phyloP scores from a whole-genome alignment of 352 stramenopile genomes.

The Phytophthora cryptogea region DNA sequence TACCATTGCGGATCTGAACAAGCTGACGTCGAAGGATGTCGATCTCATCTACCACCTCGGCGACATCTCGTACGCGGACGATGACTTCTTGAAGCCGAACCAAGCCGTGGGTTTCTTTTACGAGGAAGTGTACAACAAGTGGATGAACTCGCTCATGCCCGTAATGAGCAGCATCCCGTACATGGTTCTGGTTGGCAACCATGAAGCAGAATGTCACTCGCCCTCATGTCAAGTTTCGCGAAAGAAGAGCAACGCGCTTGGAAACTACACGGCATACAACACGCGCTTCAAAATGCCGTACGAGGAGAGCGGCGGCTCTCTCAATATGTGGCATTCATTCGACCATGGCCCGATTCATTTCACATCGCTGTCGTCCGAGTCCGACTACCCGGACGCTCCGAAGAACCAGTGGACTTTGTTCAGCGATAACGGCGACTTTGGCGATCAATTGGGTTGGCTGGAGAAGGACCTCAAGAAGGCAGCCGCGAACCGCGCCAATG shows the following conservation, averaged over 20 bases:
- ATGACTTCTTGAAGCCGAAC: conserved; percentile 27
- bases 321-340: conserved; percentile 92
- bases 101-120: conserved; percentile 76
- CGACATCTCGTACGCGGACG: conserved; percentile 62
- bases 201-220: conserved; percentile 89
- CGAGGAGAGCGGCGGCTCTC: conserved; percentile 47
- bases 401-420: conserved; percentile 38
- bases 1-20: conserved; percentile 50
- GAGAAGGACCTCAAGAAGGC: conserved; percentile 65
- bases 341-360: conserved; percentile 85
- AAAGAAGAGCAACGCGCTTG: conserved; percentile 54
- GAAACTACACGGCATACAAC: conserved; percentile 89
- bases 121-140: conserved; percentile 88
- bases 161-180: conserved; percentile 71
- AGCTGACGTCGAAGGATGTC: conserved; percentile 33
- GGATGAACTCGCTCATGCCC: conserved; percentile 68
- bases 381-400: conserved; percentile 47
- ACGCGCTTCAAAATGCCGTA: conserved; percentile 87
- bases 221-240: conserved; percentile 54
- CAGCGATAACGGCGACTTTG: conserved; percentile 49
- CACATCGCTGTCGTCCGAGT: conserved; percentile 85
- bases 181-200: conserved; percentile 87
- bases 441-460: conserved; percentile 54
- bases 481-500: conserved; percentile 43
- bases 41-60: conserved; percentile 78